Conservation (phyloP, 768 basidiomycete genomes). For the Hericium rajendrae region DNA sequence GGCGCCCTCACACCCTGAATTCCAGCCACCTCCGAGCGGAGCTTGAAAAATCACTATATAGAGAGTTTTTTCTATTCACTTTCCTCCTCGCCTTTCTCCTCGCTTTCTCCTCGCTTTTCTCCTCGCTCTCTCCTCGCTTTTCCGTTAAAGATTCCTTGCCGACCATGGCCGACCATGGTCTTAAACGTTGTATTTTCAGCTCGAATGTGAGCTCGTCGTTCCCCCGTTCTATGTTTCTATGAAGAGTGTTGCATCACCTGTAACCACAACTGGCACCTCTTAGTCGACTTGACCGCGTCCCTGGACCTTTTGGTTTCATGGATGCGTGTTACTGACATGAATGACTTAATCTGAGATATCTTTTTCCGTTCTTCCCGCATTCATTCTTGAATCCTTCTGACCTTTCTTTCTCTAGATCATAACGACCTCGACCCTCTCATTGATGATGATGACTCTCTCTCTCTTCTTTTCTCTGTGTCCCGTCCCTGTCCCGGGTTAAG, state of each 20-base stretch:
- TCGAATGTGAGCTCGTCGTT: background rate
- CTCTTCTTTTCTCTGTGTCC: too few species aligned
- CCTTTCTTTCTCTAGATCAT: too few species aligned
- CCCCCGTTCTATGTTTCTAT: constrained; percentile 19
- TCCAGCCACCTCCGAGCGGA: background rate
- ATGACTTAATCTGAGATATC: constrained; percentile 41
- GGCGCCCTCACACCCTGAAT: background rate
- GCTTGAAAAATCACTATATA: background rate
- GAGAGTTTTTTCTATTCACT: background rate
- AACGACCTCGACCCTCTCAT: too few species aligned
- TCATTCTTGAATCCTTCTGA: too few species aligned
- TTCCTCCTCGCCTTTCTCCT: background rate
- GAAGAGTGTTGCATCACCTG: constrained; percentile 75
- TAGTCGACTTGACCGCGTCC: constrained; percentile 62
- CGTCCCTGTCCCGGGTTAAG: too few species aligned
- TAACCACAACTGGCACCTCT: constrained; percentile 79
- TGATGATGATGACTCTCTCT: too few species aligned
- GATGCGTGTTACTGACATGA: constrained; percentile 69
- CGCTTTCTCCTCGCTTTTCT: background rate
- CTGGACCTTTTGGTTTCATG: constrained; percentile 18
- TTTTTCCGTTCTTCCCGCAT: background rate
- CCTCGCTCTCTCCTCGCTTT: background rate
- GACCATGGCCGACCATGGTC: too few species aligned
- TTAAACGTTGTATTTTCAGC: too few species aligned
- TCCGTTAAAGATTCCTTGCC: background rate